Conservation (phyloP, 1,284 basidiomycete genomes). For the Neolentinus lepideus region DNA sequence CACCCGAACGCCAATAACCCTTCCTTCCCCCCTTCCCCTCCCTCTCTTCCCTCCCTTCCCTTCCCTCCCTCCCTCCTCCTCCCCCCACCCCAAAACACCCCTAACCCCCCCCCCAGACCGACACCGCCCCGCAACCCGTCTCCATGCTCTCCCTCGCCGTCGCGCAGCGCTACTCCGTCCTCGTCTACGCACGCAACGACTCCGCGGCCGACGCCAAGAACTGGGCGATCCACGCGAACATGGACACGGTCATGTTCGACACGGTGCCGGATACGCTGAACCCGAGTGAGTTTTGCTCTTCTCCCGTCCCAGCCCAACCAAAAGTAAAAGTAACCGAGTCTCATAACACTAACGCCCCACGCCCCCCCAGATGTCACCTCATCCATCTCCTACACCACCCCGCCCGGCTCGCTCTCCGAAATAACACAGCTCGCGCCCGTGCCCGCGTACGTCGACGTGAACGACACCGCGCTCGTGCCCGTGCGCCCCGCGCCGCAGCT, state of each 20-base stretch:
- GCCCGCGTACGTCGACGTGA: slow-evolving; percentile 46
- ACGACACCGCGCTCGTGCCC: slow-evolving; percentile 62
- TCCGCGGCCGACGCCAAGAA: slow-evolving; percentile 49
- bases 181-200: slow-evolving; percentile 87
- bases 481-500: slow-evolving; percentile 36
- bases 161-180: slow-evolving; percentile 91
- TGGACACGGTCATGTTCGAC: slow-evolving; percentile 88
- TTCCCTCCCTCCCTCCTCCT: background rate
- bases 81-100: background rate
- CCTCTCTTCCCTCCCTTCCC: no score
- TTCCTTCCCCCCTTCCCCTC: no score
- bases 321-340: no score
- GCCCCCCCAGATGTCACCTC: slow-evolving; percentile 62
- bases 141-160: slow-evolving; percentile 71
- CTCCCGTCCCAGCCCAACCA: background rate
- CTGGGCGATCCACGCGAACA: slow-evolving; percentile 87
- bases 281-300: slow-evolving; percentile 47
- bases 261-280: slow-evolving; percentile 62
- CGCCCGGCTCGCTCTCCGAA: slow-evolving; percentile 36
- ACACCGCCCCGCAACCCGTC: slow-evolving; percentile 65
- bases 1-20: background rate
- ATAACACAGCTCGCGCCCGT: slow-evolving; percentile 43
- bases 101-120: slow-evolving; percentile 40
- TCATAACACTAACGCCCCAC: no score
- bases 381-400: slow-evolving; percentile 58